These are phyloP conservation scores for Microglena sp. DNA, from an alignment of 139 green algal species.

Conservation along the genomic window DNA sequence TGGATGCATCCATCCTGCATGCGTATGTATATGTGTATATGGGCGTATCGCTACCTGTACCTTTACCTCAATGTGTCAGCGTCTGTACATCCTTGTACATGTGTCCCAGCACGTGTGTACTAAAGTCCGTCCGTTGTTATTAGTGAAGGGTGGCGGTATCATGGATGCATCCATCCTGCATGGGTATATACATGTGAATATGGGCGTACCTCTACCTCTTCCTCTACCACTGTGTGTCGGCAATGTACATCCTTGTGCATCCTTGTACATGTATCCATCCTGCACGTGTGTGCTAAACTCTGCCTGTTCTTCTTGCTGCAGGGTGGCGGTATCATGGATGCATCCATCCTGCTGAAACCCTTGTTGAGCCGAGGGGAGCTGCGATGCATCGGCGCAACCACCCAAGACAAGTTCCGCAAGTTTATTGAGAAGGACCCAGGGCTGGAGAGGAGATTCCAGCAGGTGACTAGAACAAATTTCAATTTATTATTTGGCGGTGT, in stretches of 20 bases:
- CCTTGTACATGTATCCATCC: too few species aligned
- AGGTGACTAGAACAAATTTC: constrained; percentile 12
- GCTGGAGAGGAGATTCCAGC: constrained; percentile 89
- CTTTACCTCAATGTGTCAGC: too few species aligned
- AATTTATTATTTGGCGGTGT: neutral
- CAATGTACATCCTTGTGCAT: too few species aligned
- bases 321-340: constrained; percentile 78
- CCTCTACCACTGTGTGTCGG: too few species aligned
- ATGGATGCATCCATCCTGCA: constrained; percentile 89
- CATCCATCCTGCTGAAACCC: constrained; percentile 91
- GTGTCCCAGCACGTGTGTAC: too few species aligned
- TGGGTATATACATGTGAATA: too few species aligned
- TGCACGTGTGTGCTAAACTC: too few species aligned
- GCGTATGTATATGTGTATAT: too few species aligned
- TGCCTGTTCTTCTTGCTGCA: constrained; percentile 1
- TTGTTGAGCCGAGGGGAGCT: constrained; percentile 86
- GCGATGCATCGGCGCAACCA: constrained; percentile 91
- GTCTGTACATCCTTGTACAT: too few species aligned
- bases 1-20: constrained; percentile 89
- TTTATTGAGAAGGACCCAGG: constrained; percentile 98
- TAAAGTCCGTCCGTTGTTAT: too few species aligned
- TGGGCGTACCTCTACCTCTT: too few species aligned
- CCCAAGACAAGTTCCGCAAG: constrained; percentile 87
- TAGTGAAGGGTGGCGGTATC: constrained; percentile 45
- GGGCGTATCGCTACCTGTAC: too few species aligned